A percentile compares a stretch with the other conserved stretches of the same genome.
Conservation (phyloP, 1,284 basidiomycete genomes). For the Leccinum fuscescens region DNA sequence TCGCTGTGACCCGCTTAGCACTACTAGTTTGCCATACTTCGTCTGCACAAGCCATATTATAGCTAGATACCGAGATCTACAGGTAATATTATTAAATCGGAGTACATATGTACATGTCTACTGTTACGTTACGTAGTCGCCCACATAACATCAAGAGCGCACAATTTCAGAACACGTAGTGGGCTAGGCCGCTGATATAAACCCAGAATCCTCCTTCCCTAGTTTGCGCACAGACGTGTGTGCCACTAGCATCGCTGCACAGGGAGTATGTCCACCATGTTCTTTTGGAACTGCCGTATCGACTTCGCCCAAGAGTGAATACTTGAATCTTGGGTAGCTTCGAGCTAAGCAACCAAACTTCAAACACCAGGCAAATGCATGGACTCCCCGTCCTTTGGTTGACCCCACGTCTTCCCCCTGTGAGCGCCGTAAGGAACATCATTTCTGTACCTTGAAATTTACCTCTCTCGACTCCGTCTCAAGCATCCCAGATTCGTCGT, state of each 20-base stretch:
- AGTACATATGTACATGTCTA: neutral
- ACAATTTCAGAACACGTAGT: neutral
- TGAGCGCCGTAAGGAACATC: slow-evolving; percentile 6
- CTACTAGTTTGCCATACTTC: neutral
- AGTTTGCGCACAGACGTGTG: neutral
- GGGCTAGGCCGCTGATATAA: neutral
- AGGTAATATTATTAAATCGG: neutral
- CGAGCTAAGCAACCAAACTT: neutral
- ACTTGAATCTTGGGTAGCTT: neutral
- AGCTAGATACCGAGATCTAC: neutral
- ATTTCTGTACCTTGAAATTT: slow-evolving; percentile 9
- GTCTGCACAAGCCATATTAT: neutral
- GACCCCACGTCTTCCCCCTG: neutral
- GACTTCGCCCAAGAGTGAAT: slow-evolving; percentile 1
- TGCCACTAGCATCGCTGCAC: neutral
- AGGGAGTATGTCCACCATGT: neutral
- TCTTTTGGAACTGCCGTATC: neutral
- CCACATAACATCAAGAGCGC: neutral
- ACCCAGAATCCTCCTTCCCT: neutral
- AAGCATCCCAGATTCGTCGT: slow-evolving; percentile 9
- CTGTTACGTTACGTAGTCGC: neutral
- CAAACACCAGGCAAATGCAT: neutral
- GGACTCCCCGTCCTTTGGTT: neutral
- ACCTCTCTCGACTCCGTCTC: slow-evolving; percentile 6
- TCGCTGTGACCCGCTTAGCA: neutral